These are phyloP conservation scores for Candida quercuum DNA, from an alignment of 805 yeast genomes.

Conservation along the genomic window DNA sequence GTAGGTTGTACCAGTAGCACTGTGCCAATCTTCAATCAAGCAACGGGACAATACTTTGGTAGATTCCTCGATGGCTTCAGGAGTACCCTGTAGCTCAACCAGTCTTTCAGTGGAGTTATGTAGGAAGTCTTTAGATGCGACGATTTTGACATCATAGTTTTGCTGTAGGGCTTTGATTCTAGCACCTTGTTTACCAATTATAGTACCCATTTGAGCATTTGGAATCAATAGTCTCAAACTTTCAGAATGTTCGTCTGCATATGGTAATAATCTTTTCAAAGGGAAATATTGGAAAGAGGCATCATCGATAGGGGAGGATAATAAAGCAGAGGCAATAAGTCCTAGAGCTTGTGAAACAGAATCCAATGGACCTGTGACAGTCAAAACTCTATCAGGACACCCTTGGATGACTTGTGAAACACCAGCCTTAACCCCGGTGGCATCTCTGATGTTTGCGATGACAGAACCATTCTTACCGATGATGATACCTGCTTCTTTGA, in stretches of 20 bases:
- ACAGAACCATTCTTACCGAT: constrained; percentile 82
- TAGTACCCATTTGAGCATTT: constrained; percentile 81
- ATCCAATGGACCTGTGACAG: constrained; percentile 69
- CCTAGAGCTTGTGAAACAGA: constrained; percentile 66
- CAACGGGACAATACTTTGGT: constrained; percentile 60
- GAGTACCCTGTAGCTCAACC: constrained; percentile 81
- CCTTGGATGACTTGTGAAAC: constrained; percentile 78
- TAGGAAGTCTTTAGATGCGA: constrained; percentile 79
- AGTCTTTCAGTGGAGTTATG: constrained; percentile 80
- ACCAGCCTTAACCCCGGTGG: constrained; percentile 79
- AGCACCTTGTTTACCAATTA: constrained; percentile 79
- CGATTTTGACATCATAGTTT: constrained; percentile 65
- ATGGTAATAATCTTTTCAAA: constrained; percentile 50
- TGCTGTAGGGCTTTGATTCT: constrained; percentile 78
- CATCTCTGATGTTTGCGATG: constrained; percentile 69
- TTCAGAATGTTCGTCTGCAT: constrained; percentile 45
- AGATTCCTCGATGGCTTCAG: constrained; percentile 54
- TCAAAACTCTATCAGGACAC: constrained; percentile 75
- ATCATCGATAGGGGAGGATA: constrained; percentile 34
- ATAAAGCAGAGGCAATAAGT: constrained; percentile 60
- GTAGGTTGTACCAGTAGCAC: constrained; percentile 56
- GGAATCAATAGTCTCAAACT: constrained; percentile 70
- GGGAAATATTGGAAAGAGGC: constrained; percentile 49
- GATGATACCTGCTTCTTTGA: constrained; percentile 85
- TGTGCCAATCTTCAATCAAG: constrained; percentile 67